phyloP scores from a whole-genome alignment of 495 filamentous ascomycete genomes.

The Penicillium tannophilum region DNA sequence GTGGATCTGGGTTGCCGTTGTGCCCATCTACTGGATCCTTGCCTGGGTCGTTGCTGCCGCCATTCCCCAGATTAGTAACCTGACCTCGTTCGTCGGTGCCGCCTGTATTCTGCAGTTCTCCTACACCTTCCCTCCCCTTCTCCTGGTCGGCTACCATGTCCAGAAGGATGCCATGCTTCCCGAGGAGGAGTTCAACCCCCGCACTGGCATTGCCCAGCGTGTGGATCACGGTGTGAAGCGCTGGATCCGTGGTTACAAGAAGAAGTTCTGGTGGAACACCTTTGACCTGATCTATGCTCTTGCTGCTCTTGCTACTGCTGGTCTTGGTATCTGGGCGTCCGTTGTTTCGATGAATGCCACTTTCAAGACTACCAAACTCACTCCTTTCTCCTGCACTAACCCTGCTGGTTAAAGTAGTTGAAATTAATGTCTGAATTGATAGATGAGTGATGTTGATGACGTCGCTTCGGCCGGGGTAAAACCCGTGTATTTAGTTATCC shows the following conservation, averaged over 20 bases:
- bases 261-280: constrained; percentile 34
- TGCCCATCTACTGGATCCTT: constrained; percentile 57
- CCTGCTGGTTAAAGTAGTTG: constrained; percentile 16
- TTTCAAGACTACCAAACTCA: constrained; percentile 18
- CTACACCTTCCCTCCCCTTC: constrained; percentile 51
- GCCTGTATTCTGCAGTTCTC: constrained; percentile 51
- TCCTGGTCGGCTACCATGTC: constrained; percentile 45
- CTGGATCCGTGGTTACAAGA: constrained; percentile 46
- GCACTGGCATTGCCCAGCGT: constrained; percentile 35
- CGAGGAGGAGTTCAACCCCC: constrained; percentile 49
- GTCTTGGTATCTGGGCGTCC: constrained; percentile 36
- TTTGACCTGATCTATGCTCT: constrained; percentile 37
- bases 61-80: constrained; percentile 50
- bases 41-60: constrained; percentile 50
- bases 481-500: background rate
- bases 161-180: constrained; percentile 45
- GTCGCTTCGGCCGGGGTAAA: background rate
- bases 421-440: background rate
- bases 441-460: background rate
- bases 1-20: constrained; percentile 48
- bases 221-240: constrained; percentile 41
- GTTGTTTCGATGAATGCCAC: constrained; percentile 27
- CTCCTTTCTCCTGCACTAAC: constrained; percentile 23
- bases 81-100: constrained; percentile 44
- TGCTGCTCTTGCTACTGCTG: constrained; percentile 25